These are phyloP conservation scores for Lasiodiplodia sp. DNA, from an alignment of 2,329 filamentous ascomycete species.

Conservation along the genomic window DNA sequence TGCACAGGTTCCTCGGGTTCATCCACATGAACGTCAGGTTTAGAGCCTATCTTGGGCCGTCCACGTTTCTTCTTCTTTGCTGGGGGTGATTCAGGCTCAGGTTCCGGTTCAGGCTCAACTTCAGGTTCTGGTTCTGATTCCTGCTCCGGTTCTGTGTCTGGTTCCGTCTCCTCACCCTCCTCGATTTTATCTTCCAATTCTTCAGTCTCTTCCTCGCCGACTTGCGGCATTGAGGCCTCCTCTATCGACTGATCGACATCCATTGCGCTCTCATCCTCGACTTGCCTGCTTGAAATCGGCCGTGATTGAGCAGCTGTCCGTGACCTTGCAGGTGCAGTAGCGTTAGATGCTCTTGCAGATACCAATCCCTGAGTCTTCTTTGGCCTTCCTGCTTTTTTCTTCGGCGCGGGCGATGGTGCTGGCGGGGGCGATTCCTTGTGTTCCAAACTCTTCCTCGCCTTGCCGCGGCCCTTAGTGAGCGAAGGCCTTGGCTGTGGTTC, in stretches of 20 bases:
- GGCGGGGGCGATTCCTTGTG: constrained; percentile 35
- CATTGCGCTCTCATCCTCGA: neutral
- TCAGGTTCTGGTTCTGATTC: constrained; percentile 28
- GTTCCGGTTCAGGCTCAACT: constrained; percentile 1
- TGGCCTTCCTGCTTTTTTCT: constrained; percentile 18
- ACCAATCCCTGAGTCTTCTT: constrained; percentile 13
- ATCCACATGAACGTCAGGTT: constrained; percentile 2
- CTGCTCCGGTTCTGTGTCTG: constrained; percentile 27
- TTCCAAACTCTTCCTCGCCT: constrained; percentile 38
- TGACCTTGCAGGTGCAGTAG: neutral
- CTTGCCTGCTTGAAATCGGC: neutral
- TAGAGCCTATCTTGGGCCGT: constrained; percentile 11
- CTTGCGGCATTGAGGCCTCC: constrained; percentile 12
- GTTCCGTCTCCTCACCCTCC: constrained; percentile 35
- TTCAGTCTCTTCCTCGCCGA: constrained; percentile 35
- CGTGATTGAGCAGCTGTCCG: constrained; percentile 5
- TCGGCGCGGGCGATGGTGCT: constrained; percentile 2
- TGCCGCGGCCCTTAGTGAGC: constrained; percentile 15
- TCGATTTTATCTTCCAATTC: constrained; percentile 35
- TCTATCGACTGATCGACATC: constrained; percentile 27
- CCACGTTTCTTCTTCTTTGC: constrained; percentile 34
- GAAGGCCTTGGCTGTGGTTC: constrained; percentile 36
- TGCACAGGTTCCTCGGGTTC: constrained; percentile 6
- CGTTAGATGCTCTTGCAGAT: constrained; percentile 15
- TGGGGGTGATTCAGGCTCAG: constrained; percentile 35